Conservation (phyloP, 2,329 filamentous ascomycete species). For the Colletotrichum ledebouriae region DNA sequence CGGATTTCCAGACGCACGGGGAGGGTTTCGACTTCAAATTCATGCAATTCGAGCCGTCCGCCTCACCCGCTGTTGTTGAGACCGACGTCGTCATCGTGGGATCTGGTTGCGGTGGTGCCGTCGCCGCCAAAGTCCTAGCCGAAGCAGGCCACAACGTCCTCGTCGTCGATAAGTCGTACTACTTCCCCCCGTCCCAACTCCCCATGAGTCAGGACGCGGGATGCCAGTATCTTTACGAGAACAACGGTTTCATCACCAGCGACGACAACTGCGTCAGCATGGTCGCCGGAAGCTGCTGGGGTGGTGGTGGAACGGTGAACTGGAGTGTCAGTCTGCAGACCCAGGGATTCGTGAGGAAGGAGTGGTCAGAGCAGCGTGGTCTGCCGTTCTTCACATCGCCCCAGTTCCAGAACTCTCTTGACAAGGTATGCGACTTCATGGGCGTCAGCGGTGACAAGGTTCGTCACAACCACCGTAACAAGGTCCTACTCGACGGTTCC, state of each 20-base stretch:
- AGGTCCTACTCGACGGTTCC: conserved; percentile 79
- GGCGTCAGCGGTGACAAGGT: conserved; percentile 77
- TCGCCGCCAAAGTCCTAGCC: conserved; percentile 84
- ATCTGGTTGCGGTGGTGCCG: conserved; percentile 87
- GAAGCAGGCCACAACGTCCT: conserved; percentile 82
- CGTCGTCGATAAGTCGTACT: conserved; percentile 86
- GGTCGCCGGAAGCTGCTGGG: conserved; percentile 80
- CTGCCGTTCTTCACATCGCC: conserved; percentile 80
- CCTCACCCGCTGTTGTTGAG: conserved; percentile 69
- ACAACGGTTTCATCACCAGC: conserved; percentile 68
- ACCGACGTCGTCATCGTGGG: conserved; percentile 89
- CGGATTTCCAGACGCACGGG: conserved; percentile 63
- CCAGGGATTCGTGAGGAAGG: conserved; percentile 80
- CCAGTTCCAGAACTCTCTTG: conserved; percentile 83
- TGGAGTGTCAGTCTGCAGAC: conserved; percentile 79
- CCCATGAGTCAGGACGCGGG: conserved; percentile 79
- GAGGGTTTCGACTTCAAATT: conserved; percentile 71
- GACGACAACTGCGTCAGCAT: conserved; percentile 72
- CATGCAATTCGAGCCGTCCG: conserved; percentile 64
- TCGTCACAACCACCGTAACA: conserved; percentile 80
- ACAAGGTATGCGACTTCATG: conserved; percentile 84
- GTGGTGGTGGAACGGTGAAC: conserved; percentile 89
- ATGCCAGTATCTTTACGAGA: conserved; percentile 76
- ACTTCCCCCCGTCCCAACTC: conserved; percentile 78
- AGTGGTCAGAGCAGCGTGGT: conserved; percentile 79